Evolutionary conservation across 352 stramenopile species (phyloP).

Genomic region (Pythium coloratum): DNA sequence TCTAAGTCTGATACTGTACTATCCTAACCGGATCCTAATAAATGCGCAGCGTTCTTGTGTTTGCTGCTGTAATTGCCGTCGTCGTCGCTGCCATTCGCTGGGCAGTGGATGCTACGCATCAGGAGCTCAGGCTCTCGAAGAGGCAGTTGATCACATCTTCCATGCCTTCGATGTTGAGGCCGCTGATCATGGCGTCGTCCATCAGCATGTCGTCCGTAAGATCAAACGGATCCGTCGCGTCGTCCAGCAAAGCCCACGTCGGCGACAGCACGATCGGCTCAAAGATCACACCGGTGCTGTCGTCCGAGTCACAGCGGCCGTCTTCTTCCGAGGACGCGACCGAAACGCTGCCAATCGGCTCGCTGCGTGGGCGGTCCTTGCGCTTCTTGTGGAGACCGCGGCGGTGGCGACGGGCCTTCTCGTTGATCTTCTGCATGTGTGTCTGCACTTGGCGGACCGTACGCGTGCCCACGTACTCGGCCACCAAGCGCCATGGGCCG

Average conservation of each 20-base stretch:
- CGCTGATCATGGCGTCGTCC: slow-evolving; percentile 18
- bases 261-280: slow-evolving; percentile 19
- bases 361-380: slow-evolving; percentile 12
- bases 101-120: background rate
- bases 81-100: background rate
- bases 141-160: slow-evolving; percentile 15
- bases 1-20: background rate
- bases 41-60: background rate
- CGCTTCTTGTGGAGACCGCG: slow-evolving; percentile 25
- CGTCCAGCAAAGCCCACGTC: slow-evolving; percentile 2
- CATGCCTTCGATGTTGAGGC: slow-evolving; percentile 23
- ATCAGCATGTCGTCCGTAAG: slow-evolving; percentile 6
- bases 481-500: slow-evolving; percentile 20
- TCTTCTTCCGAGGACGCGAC: slow-evolving; percentile 15
- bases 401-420: slow-evolving; percentile 22
- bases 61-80: background rate
- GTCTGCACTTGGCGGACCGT: slow-evolving; percentile 28
- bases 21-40: background rate
- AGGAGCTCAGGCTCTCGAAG: slow-evolving; percentile 21
- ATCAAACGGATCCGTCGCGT: slow-evolving; percentile 3
- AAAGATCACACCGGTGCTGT: slow-evolving; percentile 18
- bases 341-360: slow-evolving; percentile 19
- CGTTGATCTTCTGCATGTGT: slow-evolving; percentile 29
- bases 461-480: slow-evolving; percentile 25
- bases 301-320: slow-evolving; percentile 12